These are phyloP conservation scores for Tolypocladium amazonense DNA, from an alignment of 2,329 filamentous ascomycete species.

Conservation along the genomic window DNA sequence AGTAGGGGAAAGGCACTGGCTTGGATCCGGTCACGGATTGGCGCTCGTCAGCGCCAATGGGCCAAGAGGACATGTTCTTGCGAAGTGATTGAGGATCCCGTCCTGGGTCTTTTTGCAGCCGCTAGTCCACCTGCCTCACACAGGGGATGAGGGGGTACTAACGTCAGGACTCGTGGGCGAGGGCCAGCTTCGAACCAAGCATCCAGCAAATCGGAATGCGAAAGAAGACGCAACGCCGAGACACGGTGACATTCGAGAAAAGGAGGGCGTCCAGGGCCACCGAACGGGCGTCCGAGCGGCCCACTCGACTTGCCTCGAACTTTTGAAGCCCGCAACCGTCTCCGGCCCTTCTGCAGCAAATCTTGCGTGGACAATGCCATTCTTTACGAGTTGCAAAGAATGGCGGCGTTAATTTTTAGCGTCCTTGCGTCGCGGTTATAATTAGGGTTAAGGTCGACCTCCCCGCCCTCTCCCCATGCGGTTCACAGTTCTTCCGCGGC, in stretches of 20 bases:
- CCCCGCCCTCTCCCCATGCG: not conserved
- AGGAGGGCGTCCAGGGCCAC: not conserved
- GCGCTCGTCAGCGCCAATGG: not conserved
- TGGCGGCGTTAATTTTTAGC: not conserved
- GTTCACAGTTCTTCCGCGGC: not conserved
- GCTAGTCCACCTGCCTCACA: not conserved
- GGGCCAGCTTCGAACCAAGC: not conserved
- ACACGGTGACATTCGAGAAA: not conserved
- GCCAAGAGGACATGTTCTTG: not conserved
- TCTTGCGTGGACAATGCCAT: not conserved
- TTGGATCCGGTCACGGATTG: not conserved
- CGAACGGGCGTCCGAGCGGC: not conserved
- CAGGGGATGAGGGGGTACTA: not conserved
- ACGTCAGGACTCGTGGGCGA: not conserved
- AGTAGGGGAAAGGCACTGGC: not conserved
- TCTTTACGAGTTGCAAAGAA: not conserved
- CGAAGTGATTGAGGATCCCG: not conserved
- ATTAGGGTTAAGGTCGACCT: conserved; percentile 6
- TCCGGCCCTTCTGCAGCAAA: not conserved
- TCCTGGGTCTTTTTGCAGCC: not conserved
- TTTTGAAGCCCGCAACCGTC: not conserved
- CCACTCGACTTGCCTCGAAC: not conserved
- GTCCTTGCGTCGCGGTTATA: conserved; percentile 10
- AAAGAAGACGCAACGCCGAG: not conserved
- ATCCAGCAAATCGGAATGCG: not conserved